A percentile compares a stretch with the other conserved stretches of the same genome.
Evolutionary conservation across 371 early-diverging fungal species (phyloP).

Genomic region (Haplosporangium sp.): DNA sequence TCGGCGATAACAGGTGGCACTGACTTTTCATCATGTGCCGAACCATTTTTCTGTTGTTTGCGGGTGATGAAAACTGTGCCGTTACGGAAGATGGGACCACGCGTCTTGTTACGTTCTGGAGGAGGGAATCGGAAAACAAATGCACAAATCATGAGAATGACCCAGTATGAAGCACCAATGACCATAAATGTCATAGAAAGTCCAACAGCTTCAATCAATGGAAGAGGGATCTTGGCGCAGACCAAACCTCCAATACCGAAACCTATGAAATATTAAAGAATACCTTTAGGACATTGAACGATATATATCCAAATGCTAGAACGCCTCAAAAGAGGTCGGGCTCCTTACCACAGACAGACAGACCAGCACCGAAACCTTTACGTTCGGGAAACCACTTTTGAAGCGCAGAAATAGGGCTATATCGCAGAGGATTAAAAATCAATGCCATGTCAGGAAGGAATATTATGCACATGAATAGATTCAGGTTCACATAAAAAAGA

Average conservation of each 20-base stretch:
- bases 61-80: constrained; percentile 56
- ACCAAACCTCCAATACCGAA: constrained; percentile 78
- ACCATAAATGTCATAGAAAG: constrained; percentile 69
- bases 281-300: too few relatives aligned
- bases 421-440: background rate
- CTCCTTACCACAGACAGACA: constrained; percentile 69
- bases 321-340: too few relatives aligned
- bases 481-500: too few relatives aligned
- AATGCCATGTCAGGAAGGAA: background rate
- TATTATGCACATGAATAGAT: background rate
- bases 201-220: constrained; percentile 61
- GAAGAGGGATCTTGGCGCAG: constrained; percentile 68
- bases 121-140: constrained; percentile 73
- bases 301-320: too few relatives aligned
- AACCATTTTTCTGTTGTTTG: constrained; percentile 46
- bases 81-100: constrained; percentile 64
- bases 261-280: constrained; percentile 19
- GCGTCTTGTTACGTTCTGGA: constrained; percentile 67
- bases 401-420: constrained; percentile 67
- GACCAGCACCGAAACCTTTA: constrained; percentile 66
- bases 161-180: constrained; percentile 61
- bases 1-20: constrained; percentile 47
- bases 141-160: constrained; percentile 56
- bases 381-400: constrained; percentile 73
- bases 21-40: constrained; percentile 28